A percentile compares a stretch with the other conserved stretches of the same genome.
phyloP scores from a whole-genome alignment of 805 yeast genomes.

The Ogataea nonfermentans region DNA sequence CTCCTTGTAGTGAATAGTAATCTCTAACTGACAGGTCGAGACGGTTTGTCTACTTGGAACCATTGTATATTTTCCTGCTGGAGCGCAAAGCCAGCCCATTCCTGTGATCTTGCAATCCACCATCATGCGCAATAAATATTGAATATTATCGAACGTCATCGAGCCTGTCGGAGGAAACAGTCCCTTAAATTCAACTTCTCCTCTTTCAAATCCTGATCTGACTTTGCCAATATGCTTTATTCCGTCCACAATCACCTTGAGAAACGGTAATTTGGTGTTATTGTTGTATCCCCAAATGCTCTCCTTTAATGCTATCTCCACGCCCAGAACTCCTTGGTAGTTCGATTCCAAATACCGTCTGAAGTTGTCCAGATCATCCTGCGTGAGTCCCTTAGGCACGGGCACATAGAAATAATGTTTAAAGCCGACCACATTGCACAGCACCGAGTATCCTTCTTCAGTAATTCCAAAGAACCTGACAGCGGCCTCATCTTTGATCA shows the following conservation, averaged over 20 bases:
- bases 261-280: conserved; percentile 71
- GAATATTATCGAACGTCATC: conserved; percentile 86
- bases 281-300: conserved; percentile 94
- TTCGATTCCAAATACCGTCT: conserved; percentile 43
- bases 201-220: conserved; percentile 81
- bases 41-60: conserved; percentile 39
- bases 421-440: conserved; percentile 89
- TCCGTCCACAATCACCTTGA: conserved; percentile 67
- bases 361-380: conserved; percentile 50
- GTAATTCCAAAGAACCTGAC: conserved; percentile 94
- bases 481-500: conserved; percentile 52
- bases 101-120: conserved; percentile 91
- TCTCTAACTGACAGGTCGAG: conserved; percentile 86
- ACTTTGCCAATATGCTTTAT: conserved; percentile 65
- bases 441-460: conserved; percentile 77
- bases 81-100: conserved; percentile 96
- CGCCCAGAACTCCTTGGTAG: conserved; percentile 57
- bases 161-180: conserved; percentile 58
- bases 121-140: conserved; percentile 82
- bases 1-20: conserved; percentile 63
- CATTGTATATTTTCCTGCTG: conserved; percentile 62
- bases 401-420: conserved; percentile 89
- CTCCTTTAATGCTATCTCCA: conserved; percentile 71
- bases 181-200: conserved; percentile 64
- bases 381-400: conserved; percentile 74